These are phyloP conservation scores for Ophiostoma sp. DNA, from an alignment of 2,329 filamentous ascomycete genomes.

Conservation along the genomic window DNA sequence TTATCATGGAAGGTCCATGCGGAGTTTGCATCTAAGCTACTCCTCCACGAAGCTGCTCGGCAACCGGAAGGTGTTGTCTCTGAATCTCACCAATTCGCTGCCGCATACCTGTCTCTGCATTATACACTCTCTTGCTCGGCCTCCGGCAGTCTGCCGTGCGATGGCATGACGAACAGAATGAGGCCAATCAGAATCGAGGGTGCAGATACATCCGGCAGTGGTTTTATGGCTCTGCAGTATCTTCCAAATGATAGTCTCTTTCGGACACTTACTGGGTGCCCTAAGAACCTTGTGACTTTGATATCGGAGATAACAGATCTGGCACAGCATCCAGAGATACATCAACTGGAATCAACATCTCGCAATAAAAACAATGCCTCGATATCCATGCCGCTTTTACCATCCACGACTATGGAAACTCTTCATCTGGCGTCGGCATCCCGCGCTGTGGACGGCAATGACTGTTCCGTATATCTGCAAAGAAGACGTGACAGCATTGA, in stretches of 20 bases:
- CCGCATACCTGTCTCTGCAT: slow-evolving; percentile 12
- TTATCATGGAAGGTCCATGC: slow-evolving; percentile 17
- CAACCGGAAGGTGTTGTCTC: background rate
- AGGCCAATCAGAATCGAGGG: background rate
- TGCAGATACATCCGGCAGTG: background rate
- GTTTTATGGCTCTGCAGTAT: slow-evolving; percentile 23
- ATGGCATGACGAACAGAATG: background rate
- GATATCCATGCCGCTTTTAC: background rate
- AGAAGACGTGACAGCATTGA: background rate
- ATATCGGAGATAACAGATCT: background rate
- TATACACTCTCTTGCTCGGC: background rate
- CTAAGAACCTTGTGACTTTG: background rate
- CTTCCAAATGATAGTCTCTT: background rate
- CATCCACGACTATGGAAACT: background rate
- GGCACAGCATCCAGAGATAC: background rate
- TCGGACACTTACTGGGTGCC: background rate
- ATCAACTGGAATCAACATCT: background rate
- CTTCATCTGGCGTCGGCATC: background rate
- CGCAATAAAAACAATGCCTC: background rate
- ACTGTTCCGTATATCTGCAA: background rate
- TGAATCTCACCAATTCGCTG: slow-evolving; percentile 28
- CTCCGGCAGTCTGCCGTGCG: background rate
- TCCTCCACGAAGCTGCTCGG: background rate
- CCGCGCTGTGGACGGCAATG: background rate
- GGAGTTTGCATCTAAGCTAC: slow-evolving; percentile 5